These are phyloP conservation scores for Aspergillus ustus DNA, from an alignment of 2,329 filamentous ascomycete species.

Conservation along the genomic window DNA sequence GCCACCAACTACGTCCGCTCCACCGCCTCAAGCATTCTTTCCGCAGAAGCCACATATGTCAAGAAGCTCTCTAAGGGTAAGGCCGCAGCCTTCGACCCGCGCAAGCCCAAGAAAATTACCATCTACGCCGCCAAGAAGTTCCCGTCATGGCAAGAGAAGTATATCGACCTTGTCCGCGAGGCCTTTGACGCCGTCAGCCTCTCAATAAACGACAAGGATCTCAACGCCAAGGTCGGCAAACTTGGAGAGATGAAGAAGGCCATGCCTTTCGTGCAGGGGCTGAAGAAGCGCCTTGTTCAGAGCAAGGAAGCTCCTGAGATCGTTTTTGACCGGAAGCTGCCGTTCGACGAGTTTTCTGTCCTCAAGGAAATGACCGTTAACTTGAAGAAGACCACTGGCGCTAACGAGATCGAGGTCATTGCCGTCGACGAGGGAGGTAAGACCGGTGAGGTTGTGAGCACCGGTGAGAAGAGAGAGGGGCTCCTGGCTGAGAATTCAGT, in stretches of 20 bases:
- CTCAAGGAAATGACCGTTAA: slow-evolving; percentile 78
- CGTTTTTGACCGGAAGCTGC: slow-evolving; percentile 82
- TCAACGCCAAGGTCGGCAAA: slow-evolving; percentile 79
- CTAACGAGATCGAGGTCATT: slow-evolving; percentile 73
- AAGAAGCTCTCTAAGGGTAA: slow-evolving; percentile 97
- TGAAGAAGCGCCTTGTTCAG: slow-evolving; percentile 79
- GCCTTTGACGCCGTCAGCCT: slow-evolving; percentile 68
- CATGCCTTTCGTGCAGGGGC: slow-evolving; percentile 89
- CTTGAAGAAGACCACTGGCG: slow-evolving; percentile 75
- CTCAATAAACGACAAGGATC: slow-evolving; percentile 75
- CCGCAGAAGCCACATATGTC: slow-evolving; percentile 72
- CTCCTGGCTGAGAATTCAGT: slow-evolving; percentile 75
- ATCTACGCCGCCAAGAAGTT: slow-evolving; percentile 81
- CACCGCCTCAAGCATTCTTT: slow-evolving; percentile 78
- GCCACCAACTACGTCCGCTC: slow-evolving; percentile 80
- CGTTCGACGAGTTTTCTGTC: slow-evolving; percentile 81
- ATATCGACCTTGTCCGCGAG: slow-evolving; percentile 77
- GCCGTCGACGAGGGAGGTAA: slow-evolving; percentile 65
- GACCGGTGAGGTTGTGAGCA: slow-evolving; percentile 48
- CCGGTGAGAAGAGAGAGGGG: slow-evolving; percentile 60
- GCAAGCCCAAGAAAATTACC: slow-evolving; percentile 87
- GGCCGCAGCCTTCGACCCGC: slow-evolving; percentile 80
- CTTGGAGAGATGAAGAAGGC: slow-evolving; percentile 87
- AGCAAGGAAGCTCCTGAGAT: slow-evolving; percentile 67
- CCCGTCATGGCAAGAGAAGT: slow-evolving; percentile 90